phyloP scores from a whole-genome alignment of 371 early-diverging fungal genomes.

The Phascolomyces articulosus region DNA sequence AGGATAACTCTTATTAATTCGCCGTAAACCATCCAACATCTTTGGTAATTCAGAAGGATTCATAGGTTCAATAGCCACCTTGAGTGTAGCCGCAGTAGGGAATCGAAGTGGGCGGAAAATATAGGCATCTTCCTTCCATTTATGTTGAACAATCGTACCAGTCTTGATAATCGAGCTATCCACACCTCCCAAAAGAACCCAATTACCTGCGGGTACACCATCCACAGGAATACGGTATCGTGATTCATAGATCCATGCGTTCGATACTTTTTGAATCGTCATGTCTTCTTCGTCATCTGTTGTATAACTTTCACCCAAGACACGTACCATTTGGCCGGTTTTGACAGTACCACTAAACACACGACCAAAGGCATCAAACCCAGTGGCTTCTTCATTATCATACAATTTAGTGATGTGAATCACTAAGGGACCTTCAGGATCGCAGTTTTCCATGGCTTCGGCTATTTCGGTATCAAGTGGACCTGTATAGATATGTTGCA shows the following conservation, averaged over 20 bases:
- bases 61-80: constrained; percentile 96
- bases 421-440: constrained; percentile 92
- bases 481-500: constrained; percentile 82
- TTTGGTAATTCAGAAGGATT: constrained; percentile 97
- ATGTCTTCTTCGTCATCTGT: constrained; percentile 96
- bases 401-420: constrained; percentile 90
- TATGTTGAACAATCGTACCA: constrained; percentile 82
- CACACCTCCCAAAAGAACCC: constrained; percentile 93
- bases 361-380: constrained; percentile 91
- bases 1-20: constrained; percentile 95
- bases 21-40: constrained; percentile 95
- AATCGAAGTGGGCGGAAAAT: constrained; percentile 88
- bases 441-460: constrained; percentile 79
- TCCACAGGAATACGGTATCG: constrained; percentile 87
- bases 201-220: constrained; percentile 81
- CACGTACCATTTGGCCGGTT: constrained; percentile 81
- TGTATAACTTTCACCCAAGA: constrained; percentile 90
- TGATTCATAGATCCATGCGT: constrained; percentile 82
- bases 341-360: constrained; percentile 89
- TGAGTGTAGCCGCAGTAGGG: constrained; percentile 84
- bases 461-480: constrained; percentile 65
- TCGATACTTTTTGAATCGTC: constrained; percentile 79
- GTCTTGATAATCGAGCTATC: constrained; percentile 93
- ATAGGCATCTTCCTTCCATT: constrained; percentile 68
- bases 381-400: constrained; percentile 81